Conservation (phyloP, 2,329 filamentous ascomycete species). For the Huntiella moniliformis region DNA sequence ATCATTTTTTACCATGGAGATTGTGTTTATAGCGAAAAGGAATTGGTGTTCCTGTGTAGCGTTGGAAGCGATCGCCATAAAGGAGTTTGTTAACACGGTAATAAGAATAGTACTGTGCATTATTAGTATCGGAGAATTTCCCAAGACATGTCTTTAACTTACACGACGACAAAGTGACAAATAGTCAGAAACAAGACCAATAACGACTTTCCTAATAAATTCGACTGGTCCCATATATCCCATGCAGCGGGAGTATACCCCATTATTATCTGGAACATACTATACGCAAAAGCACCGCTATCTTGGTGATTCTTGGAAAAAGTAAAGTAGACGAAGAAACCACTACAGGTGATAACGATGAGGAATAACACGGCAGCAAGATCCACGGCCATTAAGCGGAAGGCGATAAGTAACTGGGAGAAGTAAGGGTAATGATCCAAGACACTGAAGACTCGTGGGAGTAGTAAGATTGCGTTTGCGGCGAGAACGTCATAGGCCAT, state of each 20-base stretch:
- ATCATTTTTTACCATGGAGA: constrained; percentile 97
- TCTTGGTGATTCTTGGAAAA: constrained; percentile 55
- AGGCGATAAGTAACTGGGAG: constrained; percentile 82
- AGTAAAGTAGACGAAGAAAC: constrained; percentile 90
- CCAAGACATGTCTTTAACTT: constrained; percentile 16
- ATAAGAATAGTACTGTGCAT: constrained; percentile 58
- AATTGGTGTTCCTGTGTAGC: constrained; percentile 86
- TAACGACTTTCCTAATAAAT: constrained; percentile 55
- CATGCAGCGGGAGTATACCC: constrained; percentile 90
- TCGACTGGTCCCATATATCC: constrained; percentile 71
- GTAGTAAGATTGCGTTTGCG: constrained; percentile 71
- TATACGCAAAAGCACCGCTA: constrained; percentile 62
- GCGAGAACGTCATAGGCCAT: constrained; percentile 90
- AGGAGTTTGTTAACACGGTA: constrained; percentile 89
- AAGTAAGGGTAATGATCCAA: constrained; percentile 94
- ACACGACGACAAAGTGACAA: constrained; percentile 83
- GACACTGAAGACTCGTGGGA: constrained; percentile 80
- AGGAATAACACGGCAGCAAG: constrained; percentile 68
- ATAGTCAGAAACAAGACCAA: constrained; percentile 77
- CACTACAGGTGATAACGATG: constrained; percentile 74
- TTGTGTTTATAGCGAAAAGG: constrained; percentile 88
- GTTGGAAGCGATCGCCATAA: constrained; percentile 87
- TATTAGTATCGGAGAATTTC: neutral
- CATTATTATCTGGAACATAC: constrained; percentile 86
- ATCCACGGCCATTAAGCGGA: constrained; percentile 84